Conservation (phyloP, 768 basidiomycete genomes). For the Hygrophoropsis aurantiaca region DNA sequence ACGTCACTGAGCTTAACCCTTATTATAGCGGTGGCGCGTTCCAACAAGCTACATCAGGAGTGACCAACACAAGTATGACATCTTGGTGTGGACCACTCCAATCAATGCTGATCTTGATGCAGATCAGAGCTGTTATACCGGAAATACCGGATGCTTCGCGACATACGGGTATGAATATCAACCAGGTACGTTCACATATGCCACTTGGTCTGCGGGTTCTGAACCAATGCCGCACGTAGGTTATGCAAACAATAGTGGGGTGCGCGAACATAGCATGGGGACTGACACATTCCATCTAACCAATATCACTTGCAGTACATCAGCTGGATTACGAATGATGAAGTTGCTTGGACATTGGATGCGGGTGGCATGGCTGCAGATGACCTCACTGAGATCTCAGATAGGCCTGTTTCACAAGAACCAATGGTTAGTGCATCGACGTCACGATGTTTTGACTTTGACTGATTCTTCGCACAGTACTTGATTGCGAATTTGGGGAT, state of each 20-base stretch:
- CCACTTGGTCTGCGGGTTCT: constrained; percentile 1
- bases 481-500: constrained; percentile 85
- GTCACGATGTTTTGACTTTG: background rate
- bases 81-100: background rate
- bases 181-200: constrained; percentile 49
- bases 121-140: constrained; percentile 72
- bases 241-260: constrained; percentile 3
- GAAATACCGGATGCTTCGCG: constrained; percentile 51
- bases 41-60: constrained; percentile 81
- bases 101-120: constrained; percentile 9
- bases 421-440: constrained; percentile 60
- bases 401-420: constrained; percentile 75
- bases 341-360: constrained; percentile 69
- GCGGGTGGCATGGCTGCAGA: constrained; percentile 62
- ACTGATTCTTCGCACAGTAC: constrained; percentile 47
- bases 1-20: constrained; percentile 54
- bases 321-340: constrained; percentile 67
- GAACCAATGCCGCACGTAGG: constrained; percentile 1
- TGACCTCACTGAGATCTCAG: constrained; percentile 55
- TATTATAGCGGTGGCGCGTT: constrained; percentile 72
- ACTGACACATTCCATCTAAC: no score
- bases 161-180: constrained; percentile 83
- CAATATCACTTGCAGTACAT: constrained; percentile 56
- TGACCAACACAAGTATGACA: constrained; percentile 56
- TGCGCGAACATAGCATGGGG: no score